Percentiles rank a stretch among this genome's conserved stretches.
Evolutionary conservation across 1,284 basidiomycete species (phyloP).

Genomic region (Cutaneotrichosporon cutaneum): DNA sequence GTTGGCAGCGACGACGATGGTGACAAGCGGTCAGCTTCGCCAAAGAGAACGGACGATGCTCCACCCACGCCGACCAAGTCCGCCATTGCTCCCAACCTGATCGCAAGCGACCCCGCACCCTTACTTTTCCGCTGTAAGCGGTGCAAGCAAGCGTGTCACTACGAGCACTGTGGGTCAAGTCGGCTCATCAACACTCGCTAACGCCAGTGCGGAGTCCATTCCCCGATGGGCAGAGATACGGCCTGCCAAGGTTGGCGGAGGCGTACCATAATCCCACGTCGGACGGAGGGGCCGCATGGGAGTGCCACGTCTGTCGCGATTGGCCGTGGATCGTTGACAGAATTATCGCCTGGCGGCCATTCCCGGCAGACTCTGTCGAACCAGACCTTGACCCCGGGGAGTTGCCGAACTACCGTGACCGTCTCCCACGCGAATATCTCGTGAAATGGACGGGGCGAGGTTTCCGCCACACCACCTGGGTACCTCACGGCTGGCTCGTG

Average conservation of each 20-base stretch:
- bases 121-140: slow-evolving; percentile 75
- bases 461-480: slow-evolving; percentile 74
- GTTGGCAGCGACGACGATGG: slow-evolving; percentile 25
- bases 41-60: not conserved
- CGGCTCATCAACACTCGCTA: not conserved
- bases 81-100: slow-evolving; percentile 3
- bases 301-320: slow-evolving; percentile 75
- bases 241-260: slow-evolving; percentile 27
- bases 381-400: slow-evolving; percentile 54
- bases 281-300: slow-evolving; percentile 59
- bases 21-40: not conserved
- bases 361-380: slow-evolving; percentile 64
- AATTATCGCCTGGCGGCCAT: slow-evolving; percentile 86
- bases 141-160: slow-evolving; percentile 78
- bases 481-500: slow-evolving; percentile 83
- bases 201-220: slow-evolving; percentile 32
- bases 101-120: slow-evolving; percentile 11
- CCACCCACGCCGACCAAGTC: not conserved
- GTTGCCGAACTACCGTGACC: slow-evolving; percentile 60
- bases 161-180: slow-evolving; percentile 63
- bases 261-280: slow-evolving; percentile 61
- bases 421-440: slow-evolving; percentile 79
- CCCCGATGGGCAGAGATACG: slow-evolving; percentile 20
- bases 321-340: slow-evolving; percentile 70
- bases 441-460: slow-evolving; percentile 79